Evolutionary conservation across 1,284 basidiomycete genomes (phyloP), one percentile per base, ranked within the genome.

Genomic region (Takashimella koratensis): DNA sequence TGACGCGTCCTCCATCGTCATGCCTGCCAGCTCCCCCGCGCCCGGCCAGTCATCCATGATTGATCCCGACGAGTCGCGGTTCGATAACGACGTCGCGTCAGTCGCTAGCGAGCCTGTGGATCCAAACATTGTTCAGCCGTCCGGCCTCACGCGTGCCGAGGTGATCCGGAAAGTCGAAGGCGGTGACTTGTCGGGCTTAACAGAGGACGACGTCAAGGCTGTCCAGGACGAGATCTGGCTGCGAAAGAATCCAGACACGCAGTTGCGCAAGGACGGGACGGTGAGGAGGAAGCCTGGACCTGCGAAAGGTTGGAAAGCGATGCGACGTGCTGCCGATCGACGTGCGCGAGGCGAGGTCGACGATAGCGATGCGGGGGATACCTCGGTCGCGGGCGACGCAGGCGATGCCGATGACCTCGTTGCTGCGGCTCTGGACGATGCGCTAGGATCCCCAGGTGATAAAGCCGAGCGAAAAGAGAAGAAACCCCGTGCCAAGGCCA

Each of bases 211-310:
- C 47, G 67, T 72, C 50, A 72, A 73, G 54, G 65, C 67, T 22
- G 72, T 72, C 10, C 69, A 74, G 52, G 72, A 74, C 53, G 70
- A 74, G 51, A 71, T 71, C 64, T 74, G 72, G 72, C 49, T 66
- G 30, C 43, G 61, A 40, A 56, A 67, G 56, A 71, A 68, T 51
- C 62, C 56, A 25, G 57, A 57, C 10, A 57, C 56, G 4, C 62
- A 59, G 5, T 62, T 63, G 3, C 67, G 70, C 50, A 76, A 76
- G 57, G 75, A 76, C 54, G 75, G 75, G 20, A 69, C 68, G 26
- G 57, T 71, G 21, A 63, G 75, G 41, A 68, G 68, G 57, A 76
- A 76, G 54, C 74, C 75, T 21, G 74, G 75, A 16, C 75, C 74
- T 0, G 67, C 71, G 3, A 76, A 76, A 52, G 75, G 75, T 5